phyloP scores from a whole-genome alignment of 2,329 filamentous ascomycete species.

The Thermoascus crustaceus region DNA sequence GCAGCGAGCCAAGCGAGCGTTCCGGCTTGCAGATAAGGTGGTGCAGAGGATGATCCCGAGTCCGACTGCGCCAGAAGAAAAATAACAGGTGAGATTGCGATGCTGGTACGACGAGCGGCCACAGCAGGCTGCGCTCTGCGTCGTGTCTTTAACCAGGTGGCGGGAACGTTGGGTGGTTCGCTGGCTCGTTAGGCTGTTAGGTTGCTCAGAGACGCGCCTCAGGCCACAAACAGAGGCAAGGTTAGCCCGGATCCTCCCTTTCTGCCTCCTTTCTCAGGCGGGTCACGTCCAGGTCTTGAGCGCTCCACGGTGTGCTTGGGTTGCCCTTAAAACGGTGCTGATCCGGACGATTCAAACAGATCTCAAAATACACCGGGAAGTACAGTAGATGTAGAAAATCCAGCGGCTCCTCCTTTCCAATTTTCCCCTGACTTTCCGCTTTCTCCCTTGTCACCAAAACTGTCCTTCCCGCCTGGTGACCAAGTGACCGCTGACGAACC shows the following conservation, averaged over 20 bases:
- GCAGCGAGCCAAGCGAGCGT: background rate
- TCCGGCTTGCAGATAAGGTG: background rate
- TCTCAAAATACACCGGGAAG: slow-evolving; percentile 5
- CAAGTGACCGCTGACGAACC: slow-evolving; percentile 5
- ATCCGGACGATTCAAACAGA: slow-evolving; percentile 1
- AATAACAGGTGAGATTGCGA: background rate
- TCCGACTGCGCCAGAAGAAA: background rate
- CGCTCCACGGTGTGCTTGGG: slow-evolving; percentile 1
- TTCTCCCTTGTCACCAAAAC: background rate
- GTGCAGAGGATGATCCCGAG: background rate
- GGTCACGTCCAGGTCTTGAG: slow-evolving; percentile 3
- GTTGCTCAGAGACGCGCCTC: too few relatives aligned
- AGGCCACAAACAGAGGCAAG: too few relatives aligned
- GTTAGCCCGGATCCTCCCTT: background rate
- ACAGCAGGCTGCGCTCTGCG: background rate
- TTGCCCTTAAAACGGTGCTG: slow-evolving; percentile 1
- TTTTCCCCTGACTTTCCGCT: slow-evolving; percentile 4
- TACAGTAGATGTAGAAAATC: slow-evolving; percentile 5
- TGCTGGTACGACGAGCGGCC: background rate
- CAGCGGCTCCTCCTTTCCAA: slow-evolving; percentile 1
- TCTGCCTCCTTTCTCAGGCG: background rate
- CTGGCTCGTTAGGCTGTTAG: too few relatives aligned
- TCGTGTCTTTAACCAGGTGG: too few relatives aligned
- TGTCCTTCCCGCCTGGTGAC: slow-evolving; percentile 3
- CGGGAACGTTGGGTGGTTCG: too few relatives aligned